Base-by-base conservation (phyloP, 225 moss, liverwort and hornwort species). In the Bryum argenteum region DNA sequence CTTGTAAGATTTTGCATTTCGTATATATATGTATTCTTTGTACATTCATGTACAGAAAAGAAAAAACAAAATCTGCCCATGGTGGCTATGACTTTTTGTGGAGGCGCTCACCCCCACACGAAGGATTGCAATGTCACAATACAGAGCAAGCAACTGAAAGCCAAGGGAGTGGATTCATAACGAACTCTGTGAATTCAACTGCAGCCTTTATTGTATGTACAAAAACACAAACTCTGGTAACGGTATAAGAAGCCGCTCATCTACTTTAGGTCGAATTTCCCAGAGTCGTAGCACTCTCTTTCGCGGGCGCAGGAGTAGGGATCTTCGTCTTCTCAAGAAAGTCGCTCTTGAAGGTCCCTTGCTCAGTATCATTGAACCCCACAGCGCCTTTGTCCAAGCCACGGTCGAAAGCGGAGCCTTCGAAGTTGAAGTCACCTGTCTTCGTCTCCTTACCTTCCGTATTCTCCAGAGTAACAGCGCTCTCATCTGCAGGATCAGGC, bases 231-330 rank as follows among this genome's bases (percentile, higher is more conserved):
- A 40, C 66, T 66, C 5, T 11, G 20, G 1, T 6, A 56, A n/a
- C 0, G 9, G 28, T 0, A 1, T 1, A 1, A 39, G 10, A 28
- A 1, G 28, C 54, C 11, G 33, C 3, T 43, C 43, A 58, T 40
- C 11, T 48, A 20, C 4, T 10, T 73, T n/a, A 81, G 40, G 77
- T 69, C 20, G 59, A 60, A 22, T 82, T 82, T 1, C 26, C 42
- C 70, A 82, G 5, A 11, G 78, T 82, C 28, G 41, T 47, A 0
- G 81, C 81, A 10, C 81, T 66, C 0, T 82, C 78, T 47, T 66
- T 59, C 1, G 59, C 33, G 0, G 78, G 71, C 10, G 11, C 2
- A 4, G 82, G 77, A 28, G 77, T 77, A 15, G 65, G 20, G 17
- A 71, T 66, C 66, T 77, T 66, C 10, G 71, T 66, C 63, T 70